A percentile compares a stretch with the other conserved stretches of the same genome.
Conservation (phyloP, 164 flowering plant species). For the Aristolochia fimbriata region DNA sequence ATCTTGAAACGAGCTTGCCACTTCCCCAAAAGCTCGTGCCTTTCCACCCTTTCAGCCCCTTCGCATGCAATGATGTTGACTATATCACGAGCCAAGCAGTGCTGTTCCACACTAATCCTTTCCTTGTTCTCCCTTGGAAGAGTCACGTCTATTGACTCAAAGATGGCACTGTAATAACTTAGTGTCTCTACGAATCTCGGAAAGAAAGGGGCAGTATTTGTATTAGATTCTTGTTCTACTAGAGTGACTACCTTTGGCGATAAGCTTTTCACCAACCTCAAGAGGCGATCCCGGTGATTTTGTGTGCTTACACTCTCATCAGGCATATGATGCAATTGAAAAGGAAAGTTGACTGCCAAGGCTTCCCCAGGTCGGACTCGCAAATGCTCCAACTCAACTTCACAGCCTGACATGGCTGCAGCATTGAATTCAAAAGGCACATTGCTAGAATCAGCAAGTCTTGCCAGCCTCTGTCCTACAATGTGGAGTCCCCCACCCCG, state of each 20-base stretch:
- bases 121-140: constrained; percentile 60
- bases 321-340: constrained; percentile 67
- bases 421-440: constrained; percentile 68
- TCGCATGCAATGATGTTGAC: constrained; percentile 80
- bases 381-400: constrained; percentile 35
- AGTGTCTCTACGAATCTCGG: constrained; percentile 53
- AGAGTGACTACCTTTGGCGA: constrained; percentile 78
- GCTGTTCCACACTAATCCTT: constrained; percentile 68
- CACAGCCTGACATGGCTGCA: constrained; percentile 30
- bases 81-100: constrained; percentile 66
- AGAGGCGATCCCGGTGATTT: constrained; percentile 63
- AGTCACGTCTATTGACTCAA: constrained; percentile 61
- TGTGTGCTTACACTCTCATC: constrained; percentile 61
- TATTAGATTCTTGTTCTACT: constrained; percentile 72
- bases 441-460: constrained; percentile 43
- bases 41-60: constrained; percentile 70
- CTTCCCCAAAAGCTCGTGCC: constrained; percentile 61
- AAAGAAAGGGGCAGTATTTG: constrained; percentile 58
- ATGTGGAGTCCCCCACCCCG: constrained; percentile 59
- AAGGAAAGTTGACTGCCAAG: constrained; percentile 62
- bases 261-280: constrained; percentile 57
- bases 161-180: constrained; percentile 48
- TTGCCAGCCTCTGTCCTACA: constrained; percentile 52
- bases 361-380: constrained; percentile 49
- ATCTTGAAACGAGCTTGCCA: constrained; percentile 51